Evolutionary conservation across 805 yeast genomes (phyloP), one percentile per base, ranked within the genome.

Genomic region (Ogataea salicorniae): DNA sequence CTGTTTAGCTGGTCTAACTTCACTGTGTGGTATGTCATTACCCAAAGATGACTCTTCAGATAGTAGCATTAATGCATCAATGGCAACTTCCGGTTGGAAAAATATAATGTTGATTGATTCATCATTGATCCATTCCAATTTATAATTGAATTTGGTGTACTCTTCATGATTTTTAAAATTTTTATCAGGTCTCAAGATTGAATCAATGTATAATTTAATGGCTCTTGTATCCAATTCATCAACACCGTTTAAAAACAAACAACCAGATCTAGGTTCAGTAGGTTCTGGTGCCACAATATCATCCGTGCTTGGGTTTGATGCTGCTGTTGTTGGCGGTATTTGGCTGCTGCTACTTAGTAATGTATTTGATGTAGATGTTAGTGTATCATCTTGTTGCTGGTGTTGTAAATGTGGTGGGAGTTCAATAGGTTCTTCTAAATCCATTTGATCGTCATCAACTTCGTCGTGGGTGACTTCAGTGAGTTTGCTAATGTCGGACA

Each of bases 51-150:
- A 35, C 16, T 49, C 53, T 41, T 51, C 56, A 4, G 48, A 48
- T 26, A 58, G 45, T 34, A 45, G 20, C 14, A 13, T 36, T 20
- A 58, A 50, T 7, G 63, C 64, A 43, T 55, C 59, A 15, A 42
- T n/a, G 1, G 60, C 55, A 33, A 49, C 53, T 7, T 59, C 63
- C 5, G 43, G 46, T 39, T 72, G 67, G 39, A 70, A 69, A 59
- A 81, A 83, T 5, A 73, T 77, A n/a, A 81, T 57, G 51, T 79
- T 80, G 35, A 83, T 72, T 2, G 79, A 69, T 17, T 76, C 58
- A 60, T 84, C 91, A 58, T 84, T 79, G 37, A 84, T 73, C 91
- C 91, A 84, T 56, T 83, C 80, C 26, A 83, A 62, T 29, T 67
- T 64, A 59, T 73, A 79, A 22, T 59, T 53, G 45, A 62, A 58